Base-by-base conservation (phyloP, 148 eudicot species). In the Fagopyrum esculentum region DNA sequence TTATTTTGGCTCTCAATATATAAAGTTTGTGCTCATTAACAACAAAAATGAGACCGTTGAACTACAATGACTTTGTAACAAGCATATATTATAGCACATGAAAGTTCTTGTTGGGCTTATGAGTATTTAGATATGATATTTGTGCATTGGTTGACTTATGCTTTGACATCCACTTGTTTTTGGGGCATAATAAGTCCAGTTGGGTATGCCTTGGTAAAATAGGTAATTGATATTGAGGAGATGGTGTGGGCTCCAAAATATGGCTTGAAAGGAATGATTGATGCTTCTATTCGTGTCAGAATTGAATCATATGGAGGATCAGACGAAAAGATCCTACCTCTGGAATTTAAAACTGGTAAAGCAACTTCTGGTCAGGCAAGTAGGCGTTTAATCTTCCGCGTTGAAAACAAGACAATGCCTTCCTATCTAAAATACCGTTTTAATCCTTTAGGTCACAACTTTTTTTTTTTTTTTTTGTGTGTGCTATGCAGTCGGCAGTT, bases 181-280 rank as follows among this genome's bases (percentile, higher is more conserved):
- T 59, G 19, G 45, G 9, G 9, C 26, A 40, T 29, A 6, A 40
- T 29, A 75, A 76, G 60, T 55, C 30, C 76, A 9, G 30, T 69
- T 8, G 69, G 55, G 60, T 50, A 64, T 78, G 66, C 49, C 40
- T 74, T 57, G 81, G 13, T 76, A 50, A 69, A 80, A n/a, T 81
- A 95, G 98, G 97, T 95, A 57, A 77, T 90, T 79, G 98, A 95
- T 79, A 95, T 95, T 73, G 98, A 95, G 83, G 98, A 95, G 83
- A 93, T 96, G 98, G 98, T 90, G 56, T 96, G 99, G 99, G 98
- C 98, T 63, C 99, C 98, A 61, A 96, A 89, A 77, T 96, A 90
- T 81, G 99, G 99, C 43, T 78, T 96, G 83, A 96, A 96, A 85
- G 99, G 99, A 79, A 84, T 96, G 86, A 88, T 96, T 80, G 99